Conservation (phyloP, 805 yeast genomes). For the Lachancea fermentati region DNA sequence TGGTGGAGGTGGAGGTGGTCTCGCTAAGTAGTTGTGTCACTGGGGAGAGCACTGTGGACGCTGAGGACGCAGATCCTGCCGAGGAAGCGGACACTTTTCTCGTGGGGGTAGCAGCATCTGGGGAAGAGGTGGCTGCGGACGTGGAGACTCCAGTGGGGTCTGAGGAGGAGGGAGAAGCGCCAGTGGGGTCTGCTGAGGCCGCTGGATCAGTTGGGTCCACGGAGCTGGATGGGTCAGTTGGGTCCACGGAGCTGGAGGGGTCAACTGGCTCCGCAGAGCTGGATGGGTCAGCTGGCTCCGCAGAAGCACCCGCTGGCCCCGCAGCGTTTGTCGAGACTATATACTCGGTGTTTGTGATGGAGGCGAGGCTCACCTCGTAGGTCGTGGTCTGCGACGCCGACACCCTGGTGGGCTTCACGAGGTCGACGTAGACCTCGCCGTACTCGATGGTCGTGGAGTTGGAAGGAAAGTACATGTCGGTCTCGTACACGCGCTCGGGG, state of each 20-base stretch:
- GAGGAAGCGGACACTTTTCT: neutral
- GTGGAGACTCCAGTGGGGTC: neutral
- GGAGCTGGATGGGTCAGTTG: too few relatives aligned
- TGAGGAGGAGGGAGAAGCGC: neutral
- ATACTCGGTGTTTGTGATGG: neutral
- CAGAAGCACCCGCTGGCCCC: neutral
- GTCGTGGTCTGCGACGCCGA: slow-evolving; percentile 5
- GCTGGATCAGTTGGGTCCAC: neutral
- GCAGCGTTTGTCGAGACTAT: neutral
- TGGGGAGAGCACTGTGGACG: slow-evolving; percentile 11
- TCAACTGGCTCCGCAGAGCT: neutral
- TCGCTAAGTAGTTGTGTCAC: slow-evolving; percentile 7
- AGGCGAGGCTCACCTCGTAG: neutral
- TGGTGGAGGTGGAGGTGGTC: slow-evolving; percentile 17
- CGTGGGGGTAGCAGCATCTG: neutral
- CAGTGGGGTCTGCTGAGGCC: neutral
- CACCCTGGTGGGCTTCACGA: slow-evolving; percentile 6
- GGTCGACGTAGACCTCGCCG: slow-evolving; percentile 11
- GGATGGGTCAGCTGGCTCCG: neutral
- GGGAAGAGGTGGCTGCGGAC: neutral
- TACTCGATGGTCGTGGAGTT: slow-evolving; percentile 5
- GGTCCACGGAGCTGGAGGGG: too few relatives aligned
- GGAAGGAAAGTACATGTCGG: slow-evolving; percentile 1
- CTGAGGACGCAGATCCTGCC: neutral
- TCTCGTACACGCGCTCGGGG: neutral